Evolutionary conservation across 1,139 yeast species (phyloP).

Genomic region (Sugiyamaella neomexicana): DNA sequence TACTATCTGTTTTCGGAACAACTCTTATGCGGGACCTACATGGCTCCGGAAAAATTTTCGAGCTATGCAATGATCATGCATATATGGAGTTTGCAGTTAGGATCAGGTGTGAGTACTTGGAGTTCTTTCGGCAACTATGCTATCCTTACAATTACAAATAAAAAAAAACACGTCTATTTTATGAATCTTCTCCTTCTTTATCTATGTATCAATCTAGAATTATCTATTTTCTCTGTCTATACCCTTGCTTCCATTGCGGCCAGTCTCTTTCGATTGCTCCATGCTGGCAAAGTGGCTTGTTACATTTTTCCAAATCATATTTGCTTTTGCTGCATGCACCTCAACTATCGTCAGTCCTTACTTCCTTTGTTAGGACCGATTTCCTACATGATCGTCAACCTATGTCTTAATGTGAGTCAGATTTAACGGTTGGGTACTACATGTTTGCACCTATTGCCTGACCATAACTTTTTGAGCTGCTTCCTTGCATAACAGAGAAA

Average conservation of each 20-base stretch:
- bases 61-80: neutral
- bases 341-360: neutral
- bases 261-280: neutral
- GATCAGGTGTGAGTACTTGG: no score
- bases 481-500: neutral
- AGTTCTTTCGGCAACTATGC: no score
- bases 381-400: neutral
- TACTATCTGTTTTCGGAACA: neutral
- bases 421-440: neutral
- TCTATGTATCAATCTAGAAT: no score
- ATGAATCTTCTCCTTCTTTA: no score
- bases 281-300: neutral
- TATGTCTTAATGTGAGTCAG: neutral
- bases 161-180: no score
- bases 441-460: neutral
- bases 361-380: neutral
- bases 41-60: neutral
- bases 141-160: no score
- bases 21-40: neutral
- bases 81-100: neutral
- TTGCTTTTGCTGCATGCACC: neutral
- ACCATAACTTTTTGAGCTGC: neutral
- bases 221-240: neutral
- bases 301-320: neutral
- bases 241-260: neutral